Evolutionary conservation across 495 filamentous ascomycete species (phyloP).

Genomic region (Hypoxylon fragiforme): DNA sequence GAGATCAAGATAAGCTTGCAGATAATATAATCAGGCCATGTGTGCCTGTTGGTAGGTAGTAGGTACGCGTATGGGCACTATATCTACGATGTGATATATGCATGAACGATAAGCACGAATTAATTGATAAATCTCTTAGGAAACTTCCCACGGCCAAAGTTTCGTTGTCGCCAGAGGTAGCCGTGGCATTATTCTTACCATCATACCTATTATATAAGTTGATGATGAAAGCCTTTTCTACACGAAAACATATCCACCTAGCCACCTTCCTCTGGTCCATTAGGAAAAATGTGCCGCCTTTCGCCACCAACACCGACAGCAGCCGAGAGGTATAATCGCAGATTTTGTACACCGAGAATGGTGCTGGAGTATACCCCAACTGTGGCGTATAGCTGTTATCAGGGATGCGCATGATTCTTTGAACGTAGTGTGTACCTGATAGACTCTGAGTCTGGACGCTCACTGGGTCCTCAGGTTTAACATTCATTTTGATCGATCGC

Average conservation of each 20-base stretch:
- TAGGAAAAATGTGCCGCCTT: constrained; percentile 51
- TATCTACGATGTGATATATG: no score
- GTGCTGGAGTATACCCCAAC: constrained; percentile 43
- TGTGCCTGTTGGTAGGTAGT: no score
- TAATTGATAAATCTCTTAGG: no score
- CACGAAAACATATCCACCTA: constrained; percentile 43
- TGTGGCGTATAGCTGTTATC: no score
- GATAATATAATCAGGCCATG: no score
- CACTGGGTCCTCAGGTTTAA: not conserved
- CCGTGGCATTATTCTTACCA: no score
- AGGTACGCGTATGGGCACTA: no score
- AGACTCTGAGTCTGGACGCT: not conserved
- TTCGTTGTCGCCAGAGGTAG: no score
- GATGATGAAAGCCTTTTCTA: constrained; percentile 41
- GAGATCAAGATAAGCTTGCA: no score
- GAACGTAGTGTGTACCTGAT: constrained; percentile 31
- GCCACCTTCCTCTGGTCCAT: constrained; percentile 53
- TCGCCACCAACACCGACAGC: constrained; percentile 38
- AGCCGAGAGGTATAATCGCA: constrained; percentile 36
- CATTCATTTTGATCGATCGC: not conserved
- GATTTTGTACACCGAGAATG: constrained; percentile 48
- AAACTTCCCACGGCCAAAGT: no score
- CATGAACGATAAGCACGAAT: no score
- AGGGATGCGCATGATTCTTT: constrained; percentile 51
- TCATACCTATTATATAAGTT: constrained; percentile 52